These are phyloP conservation scores for Syzygium grande DNA, from an alignment of 345 rosid genomes.

Conservation along the genomic window DNA sequence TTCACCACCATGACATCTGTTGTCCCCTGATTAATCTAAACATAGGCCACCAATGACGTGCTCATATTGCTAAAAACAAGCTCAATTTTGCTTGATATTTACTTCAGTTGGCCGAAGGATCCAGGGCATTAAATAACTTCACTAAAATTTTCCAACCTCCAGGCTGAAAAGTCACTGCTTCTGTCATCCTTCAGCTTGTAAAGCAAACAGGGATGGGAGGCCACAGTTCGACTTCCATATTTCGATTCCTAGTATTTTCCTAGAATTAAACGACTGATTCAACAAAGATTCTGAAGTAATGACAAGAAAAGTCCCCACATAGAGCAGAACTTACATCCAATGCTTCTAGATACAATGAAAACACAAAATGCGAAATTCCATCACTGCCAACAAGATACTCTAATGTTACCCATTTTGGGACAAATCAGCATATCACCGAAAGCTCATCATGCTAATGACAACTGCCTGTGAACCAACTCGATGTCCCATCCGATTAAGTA, in stretches of 20 bases:
- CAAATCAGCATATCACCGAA: not conserved
- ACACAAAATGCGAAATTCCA: not conserved
- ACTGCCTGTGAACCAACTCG: not conserved
- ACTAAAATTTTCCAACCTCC: not conserved
- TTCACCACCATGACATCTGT: not conserved
- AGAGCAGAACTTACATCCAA: not conserved
- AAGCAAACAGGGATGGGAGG: not conserved
- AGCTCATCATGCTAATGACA: not conserved
- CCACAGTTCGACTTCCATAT: not conserved
- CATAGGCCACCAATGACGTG: not conserved
- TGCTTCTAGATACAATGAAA: not conserved
- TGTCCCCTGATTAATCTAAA: not conserved
- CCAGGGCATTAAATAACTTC: not conserved
- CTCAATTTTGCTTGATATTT: not conserved
- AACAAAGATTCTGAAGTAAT: not conserved
- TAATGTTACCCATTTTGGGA: not conserved
- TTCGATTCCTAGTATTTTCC: not conserved
- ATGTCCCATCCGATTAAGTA: not conserved
- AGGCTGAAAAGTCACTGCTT: not conserved
- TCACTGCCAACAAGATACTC: not conserved
- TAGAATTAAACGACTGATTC: not conserved
- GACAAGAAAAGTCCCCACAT: not conserved
- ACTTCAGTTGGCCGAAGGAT: not conserved
- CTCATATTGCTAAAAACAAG: not conserved
- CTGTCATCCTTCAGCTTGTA: not conserved